Conservation (phyloP, 192 early-diverging fungal genomes). For the Podila epigama region DNA sequence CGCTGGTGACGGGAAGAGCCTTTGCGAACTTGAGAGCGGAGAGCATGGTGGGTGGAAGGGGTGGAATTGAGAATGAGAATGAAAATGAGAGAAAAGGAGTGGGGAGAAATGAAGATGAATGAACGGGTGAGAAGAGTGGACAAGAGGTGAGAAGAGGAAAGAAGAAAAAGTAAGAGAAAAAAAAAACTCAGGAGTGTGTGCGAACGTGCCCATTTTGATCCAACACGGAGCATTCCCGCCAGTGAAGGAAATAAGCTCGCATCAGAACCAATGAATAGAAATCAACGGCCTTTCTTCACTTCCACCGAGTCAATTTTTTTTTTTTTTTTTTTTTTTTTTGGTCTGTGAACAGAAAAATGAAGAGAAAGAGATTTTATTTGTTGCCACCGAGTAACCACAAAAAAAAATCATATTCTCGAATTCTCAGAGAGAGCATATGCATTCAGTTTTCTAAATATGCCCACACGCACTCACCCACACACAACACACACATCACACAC, state of each 20-base stretch:
- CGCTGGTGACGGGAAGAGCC: constrained; percentile 11
- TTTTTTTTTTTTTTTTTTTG: constrained; percentile 15
- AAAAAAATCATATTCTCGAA: neutral
- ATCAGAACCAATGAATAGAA: neutral
- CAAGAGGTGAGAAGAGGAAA: constrained; percentile 4
- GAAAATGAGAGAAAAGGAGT: constrained; percentile 7
- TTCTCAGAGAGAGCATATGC: neutral
- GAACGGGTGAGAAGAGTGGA: neutral
- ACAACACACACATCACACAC: neutral
- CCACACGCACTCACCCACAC: neutral
- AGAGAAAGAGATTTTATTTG: neutral
- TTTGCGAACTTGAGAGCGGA: constrained; percentile 31
- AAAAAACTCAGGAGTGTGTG: neutral
- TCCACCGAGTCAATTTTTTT: constrained; percentile 35
- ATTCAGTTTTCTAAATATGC: neutral
- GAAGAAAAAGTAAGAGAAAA: neutral
- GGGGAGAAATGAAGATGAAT: neutral
- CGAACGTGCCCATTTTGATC: too few relatives aligned
- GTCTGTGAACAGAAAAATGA: neutral
- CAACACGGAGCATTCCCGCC: neutral
- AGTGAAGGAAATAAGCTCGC: neutral
- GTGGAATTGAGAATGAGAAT: neutral
- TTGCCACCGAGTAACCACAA: neutral
- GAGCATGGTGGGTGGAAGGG: constrained; percentile 4
- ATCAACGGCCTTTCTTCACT: constrained; percentile 4